These are phyloP conservation scores for Boletus vermiculosoides DNA, from an alignment of 768 basidiomycete genomes.

Conservation along the genomic window DNA sequence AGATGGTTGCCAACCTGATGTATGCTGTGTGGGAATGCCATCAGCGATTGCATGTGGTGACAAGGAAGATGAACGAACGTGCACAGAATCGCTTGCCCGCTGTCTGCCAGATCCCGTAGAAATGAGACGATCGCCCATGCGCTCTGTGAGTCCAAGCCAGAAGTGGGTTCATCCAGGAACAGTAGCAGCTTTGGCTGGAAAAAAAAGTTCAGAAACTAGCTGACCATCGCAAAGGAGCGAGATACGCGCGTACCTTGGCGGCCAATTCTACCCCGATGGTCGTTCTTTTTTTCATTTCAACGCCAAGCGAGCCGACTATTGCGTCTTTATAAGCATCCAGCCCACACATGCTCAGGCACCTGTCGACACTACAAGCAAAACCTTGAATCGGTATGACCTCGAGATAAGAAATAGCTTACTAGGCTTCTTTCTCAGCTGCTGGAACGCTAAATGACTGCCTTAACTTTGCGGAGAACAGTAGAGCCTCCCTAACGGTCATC, in stretches of 20 bases:
- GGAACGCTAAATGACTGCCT: slow-evolving; percentile 72
- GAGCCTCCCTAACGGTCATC: slow-evolving; percentile 75
- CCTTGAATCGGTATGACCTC: neutral
- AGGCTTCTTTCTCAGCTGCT: slow-evolving; percentile 70
- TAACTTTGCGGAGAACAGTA: slow-evolving; percentile 75
- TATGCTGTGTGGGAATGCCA: slow-evolving; percentile 31
- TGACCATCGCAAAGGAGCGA: accelerated
- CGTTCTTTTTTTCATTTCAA: slow-evolving; percentile 76
- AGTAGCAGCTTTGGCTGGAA: slow-evolving; percentile 69
- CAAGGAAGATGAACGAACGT: slow-evolving; percentile 48
- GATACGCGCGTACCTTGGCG: slow-evolving; percentile 49
- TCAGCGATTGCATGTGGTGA: neutral
- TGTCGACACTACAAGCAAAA: slow-evolving; percentile 46
- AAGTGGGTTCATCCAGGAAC: slow-evolving; percentile 89
- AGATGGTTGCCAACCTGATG: slow-evolving; percentile 32
- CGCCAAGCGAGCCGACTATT: slow-evolving; percentile 62
- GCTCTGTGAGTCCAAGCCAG: slow-evolving; percentile 83
- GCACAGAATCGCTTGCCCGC: slow-evolving; percentile 89
- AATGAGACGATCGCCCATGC: slow-evolving; percentile 82
- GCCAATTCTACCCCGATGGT: slow-evolving; percentile 89
- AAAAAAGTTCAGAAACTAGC: neutral
- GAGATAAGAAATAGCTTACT: slow-evolving; percentile 44
- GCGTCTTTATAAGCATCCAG: slow-evolving; percentile 65
- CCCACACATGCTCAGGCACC: slow-evolving; percentile 60
- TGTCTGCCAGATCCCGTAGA: slow-evolving; percentile 70